Conservation (phyloP, 805 yeast species). For the Debaryomyces maramus region DNA sequence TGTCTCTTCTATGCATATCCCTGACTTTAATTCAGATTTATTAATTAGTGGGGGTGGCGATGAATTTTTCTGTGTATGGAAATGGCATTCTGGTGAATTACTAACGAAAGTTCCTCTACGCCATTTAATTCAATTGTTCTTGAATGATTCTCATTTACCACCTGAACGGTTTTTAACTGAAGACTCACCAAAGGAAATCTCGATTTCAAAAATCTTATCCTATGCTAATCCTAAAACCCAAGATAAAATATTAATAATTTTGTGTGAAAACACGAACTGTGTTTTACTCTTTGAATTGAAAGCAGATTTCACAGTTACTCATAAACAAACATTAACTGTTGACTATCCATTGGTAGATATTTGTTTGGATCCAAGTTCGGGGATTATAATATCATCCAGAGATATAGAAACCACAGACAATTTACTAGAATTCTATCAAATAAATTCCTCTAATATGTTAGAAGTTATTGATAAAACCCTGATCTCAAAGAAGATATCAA, state of each 20-base stretch:
- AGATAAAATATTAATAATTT: constrained; percentile 38
- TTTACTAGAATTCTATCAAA: constrained; percentile 25
- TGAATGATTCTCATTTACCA: constrained; percentile 60
- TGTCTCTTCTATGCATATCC: constrained; percentile 63
- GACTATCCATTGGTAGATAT: constrained; percentile 30
- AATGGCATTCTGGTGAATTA: constrained; percentile 58
- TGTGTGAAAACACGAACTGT: constrained; percentile 53
- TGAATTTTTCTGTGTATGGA: constrained; percentile 68
- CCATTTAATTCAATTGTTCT: constrained; percentile 35
- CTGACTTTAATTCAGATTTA: constrained; percentile 48
- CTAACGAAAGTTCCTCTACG: constrained; percentile 52
- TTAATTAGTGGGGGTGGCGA: constrained; percentile 94
- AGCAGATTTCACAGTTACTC: constrained; percentile 22
- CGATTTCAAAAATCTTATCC: constrained; percentile 48
- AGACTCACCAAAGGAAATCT: constrained; percentile 51
- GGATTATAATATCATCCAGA: constrained; percentile 26
- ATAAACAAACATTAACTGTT: constrained; percentile 30
- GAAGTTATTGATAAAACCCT: constrained; percentile 11
- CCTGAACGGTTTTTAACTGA: constrained; percentile 62
- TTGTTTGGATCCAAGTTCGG: constrained; percentile 15
- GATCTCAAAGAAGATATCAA: constrained; percentile 22
- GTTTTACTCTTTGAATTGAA: constrained; percentile 38
- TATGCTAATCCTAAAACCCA: constrained; percentile 16
- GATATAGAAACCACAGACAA: constrained; percentile 27
- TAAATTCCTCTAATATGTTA: constrained; percentile 22